Percentiles rank a stretch among this genome's conserved stretches.
Conservation (phyloP, 225 moss, liverwort and hornwort genomes). For the Lunularia cruciata region DNA sequence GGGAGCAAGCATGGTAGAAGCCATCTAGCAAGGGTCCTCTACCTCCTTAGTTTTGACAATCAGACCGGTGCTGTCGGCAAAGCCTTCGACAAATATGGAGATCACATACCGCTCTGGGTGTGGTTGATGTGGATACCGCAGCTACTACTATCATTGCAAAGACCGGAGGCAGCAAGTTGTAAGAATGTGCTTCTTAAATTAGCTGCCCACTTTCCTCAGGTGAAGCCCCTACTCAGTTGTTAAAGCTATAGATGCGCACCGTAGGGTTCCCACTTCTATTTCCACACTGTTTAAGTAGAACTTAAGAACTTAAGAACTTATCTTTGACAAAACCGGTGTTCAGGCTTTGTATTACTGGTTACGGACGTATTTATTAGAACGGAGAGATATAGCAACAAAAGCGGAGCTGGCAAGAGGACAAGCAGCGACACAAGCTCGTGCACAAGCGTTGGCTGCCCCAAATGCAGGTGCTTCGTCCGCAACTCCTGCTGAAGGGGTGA, state of each 20-base stretch:
- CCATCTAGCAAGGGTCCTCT: constrained; percentile 95
- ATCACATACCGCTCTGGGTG: constrained; percentile 93
- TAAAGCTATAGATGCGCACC: background rate
- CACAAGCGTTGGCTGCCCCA: constrained; percentile 54
- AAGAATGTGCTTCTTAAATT: constrained; percentile 94
- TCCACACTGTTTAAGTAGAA: too few species aligned
- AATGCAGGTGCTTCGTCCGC: constrained; percentile 48
- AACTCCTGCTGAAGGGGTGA: constrained; percentile 37
- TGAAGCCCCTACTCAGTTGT: constrained; percentile 19
- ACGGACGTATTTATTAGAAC: constrained; percentile 92
- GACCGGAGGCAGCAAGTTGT: constrained; percentile 96
- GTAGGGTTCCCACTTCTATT: too few species aligned
- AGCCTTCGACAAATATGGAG: constrained; percentile 95
- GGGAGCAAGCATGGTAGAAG: constrained; percentile 96
- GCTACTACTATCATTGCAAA: constrained; percentile 83
- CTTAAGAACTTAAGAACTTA: background rate
- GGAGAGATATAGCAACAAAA: constrained; percentile 93
- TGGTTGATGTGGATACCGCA: constrained; percentile 99
- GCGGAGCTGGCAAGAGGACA: constrained; percentile 66
- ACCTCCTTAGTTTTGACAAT: constrained; percentile 95
- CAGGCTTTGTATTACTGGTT: constrained; percentile 99
- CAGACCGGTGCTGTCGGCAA: constrained; percentile 93
- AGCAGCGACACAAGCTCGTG: constrained; percentile 61
- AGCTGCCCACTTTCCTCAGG: constrained; percentile 95
- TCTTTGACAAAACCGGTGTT: background rate